Base-by-base conservation (phyloP, 1,284 basidiomycete genomes). In the Anthracocystis walkeri region DNA sequence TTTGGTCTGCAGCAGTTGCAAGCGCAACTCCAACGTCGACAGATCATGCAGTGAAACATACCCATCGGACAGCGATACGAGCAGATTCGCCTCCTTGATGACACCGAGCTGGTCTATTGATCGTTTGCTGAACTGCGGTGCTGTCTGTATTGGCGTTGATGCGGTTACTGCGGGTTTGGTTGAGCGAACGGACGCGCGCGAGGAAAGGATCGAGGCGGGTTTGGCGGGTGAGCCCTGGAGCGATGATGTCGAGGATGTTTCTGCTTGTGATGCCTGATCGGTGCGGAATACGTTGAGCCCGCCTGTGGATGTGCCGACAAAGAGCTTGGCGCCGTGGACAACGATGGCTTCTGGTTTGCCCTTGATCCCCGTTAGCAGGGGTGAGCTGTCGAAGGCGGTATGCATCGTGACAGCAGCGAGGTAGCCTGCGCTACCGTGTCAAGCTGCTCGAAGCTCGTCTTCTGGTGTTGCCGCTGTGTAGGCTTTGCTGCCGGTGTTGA, bases 101-200 rank as follows among this genome's bases (percentile, higher is more conserved):
- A 92, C 91, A 3, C 91, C 92, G 6, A 97, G 87, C 82, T 94
- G 93, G 63, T 97, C 94, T 45, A 98, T 92, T 12, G 92, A 88
- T 76, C 89, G 89, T 73, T 90, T 88, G 14, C 88, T 87, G 33
- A 95, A 85, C 5, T 85, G 87, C 68, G 58, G 16, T 31, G 49
- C 46, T 10, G 54, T 51, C 35, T 78, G 69, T 10, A 64, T 29
- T 10, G 70, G 75, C 8, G 46, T 46, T 4, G 69, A 68, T 25
- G 53, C 18, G 18, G 66, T 42, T 7, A 27, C 25, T 12, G 59
- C 27, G 11, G 51, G 40, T 20, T 41, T 60, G 11, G 35, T 12
- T 2, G 58, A 41, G 40, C 46, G 18, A 6, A 35, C 35, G 2
- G 62, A 45, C 20, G 58, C 42, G 1, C 51, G 62, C 11, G 67